Conservation (phyloP, 139 green algal species). For the Ostreobium quekettii region DNA sequence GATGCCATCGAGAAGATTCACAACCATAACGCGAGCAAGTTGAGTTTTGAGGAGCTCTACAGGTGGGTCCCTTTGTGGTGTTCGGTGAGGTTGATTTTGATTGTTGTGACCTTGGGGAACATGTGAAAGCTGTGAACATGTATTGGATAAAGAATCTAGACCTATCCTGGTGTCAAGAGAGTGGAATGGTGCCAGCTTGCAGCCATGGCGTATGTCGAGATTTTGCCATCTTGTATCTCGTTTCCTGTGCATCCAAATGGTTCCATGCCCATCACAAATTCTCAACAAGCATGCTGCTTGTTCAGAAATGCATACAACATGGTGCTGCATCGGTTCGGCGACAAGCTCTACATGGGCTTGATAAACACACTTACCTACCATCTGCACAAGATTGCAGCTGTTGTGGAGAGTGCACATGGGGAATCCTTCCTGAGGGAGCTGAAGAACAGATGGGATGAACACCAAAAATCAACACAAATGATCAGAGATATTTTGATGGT, state of each 20-base stretch:
- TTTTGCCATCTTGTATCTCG: no score
- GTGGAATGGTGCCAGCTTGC: no score
- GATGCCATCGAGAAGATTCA: conserved; percentile 94
- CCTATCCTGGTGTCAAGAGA: no score
- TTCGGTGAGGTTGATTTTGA: no score
- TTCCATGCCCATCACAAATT: no score
- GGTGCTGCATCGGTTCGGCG: conserved; percentile 95
- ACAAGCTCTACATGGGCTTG: conserved; percentile 84
- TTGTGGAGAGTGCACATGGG: conserved; percentile 62
- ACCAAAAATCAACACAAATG: conserved; percentile 93
- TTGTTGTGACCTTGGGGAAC: no score
- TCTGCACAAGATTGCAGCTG: conserved; percentile 53
- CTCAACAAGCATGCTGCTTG: no score
- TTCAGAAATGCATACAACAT: conserved; percentile 97
- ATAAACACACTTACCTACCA: conserved; percentile 61
- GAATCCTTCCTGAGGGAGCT: conserved; percentile 79
- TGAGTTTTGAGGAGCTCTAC: conserved; percentile 99
- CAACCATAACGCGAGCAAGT: conserved; percentile 86
- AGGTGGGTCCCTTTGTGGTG: no score
- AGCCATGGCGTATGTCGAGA: no score
- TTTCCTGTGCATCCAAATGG: no score
- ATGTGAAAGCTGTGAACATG: no score
- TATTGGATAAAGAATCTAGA: no score
- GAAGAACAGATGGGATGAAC: conserved; percentile 75
- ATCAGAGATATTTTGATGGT: conserved; percentile 98